phyloP scores from a whole-genome alignment of 2,329 filamentous ascomycete species.

The Plenodomus lindquistii region DNA sequence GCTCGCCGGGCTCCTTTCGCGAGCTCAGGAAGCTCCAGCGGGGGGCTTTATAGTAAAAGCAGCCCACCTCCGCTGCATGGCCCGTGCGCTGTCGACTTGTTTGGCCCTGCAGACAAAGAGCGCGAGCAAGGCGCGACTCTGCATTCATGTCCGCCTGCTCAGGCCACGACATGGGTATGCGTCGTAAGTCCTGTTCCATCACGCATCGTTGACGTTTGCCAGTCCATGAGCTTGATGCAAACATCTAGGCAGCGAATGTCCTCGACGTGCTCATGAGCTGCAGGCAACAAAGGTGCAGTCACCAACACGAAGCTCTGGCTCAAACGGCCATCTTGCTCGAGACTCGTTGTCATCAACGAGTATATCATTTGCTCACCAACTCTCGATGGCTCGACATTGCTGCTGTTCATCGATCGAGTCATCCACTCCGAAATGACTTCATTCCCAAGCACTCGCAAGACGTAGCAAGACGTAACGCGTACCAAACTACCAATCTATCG shows the following conservation, averaged over 20 bases:
- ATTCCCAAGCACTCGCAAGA: too few relatives aligned
- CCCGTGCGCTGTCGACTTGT: not conserved
- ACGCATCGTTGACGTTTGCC: too few relatives aligned
- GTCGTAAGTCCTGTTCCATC: too few relatives aligned
- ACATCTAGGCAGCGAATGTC: too few relatives aligned
- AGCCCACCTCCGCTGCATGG: not conserved
- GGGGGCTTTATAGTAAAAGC: not conserved
- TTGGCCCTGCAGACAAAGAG: slow-evolving; percentile 1
- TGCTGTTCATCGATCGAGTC: not conserved
- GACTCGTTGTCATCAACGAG: not conserved
- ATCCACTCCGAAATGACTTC: too few relatives aligned
- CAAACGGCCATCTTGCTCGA: too few relatives aligned
- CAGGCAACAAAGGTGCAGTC: too few relatives aligned
- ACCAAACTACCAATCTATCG: not conserved
- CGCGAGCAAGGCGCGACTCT: not conserved
- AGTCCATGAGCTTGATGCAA: too few relatives aligned
- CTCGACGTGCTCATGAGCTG: too few relatives aligned
- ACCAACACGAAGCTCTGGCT: too few relatives aligned
- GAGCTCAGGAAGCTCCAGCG: too few relatives aligned
- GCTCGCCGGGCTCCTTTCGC: not conserved
- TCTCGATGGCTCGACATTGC: not conserved
- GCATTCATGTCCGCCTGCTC: not conserved
- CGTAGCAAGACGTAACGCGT: too few relatives aligned
- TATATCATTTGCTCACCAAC: not conserved
- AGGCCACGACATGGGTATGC: not conserved